Evolutionary conservation across 2,329 filamentous ascomycete genomes (phyloP).

Genomic region (Canariomyces notabilis): DNA sequence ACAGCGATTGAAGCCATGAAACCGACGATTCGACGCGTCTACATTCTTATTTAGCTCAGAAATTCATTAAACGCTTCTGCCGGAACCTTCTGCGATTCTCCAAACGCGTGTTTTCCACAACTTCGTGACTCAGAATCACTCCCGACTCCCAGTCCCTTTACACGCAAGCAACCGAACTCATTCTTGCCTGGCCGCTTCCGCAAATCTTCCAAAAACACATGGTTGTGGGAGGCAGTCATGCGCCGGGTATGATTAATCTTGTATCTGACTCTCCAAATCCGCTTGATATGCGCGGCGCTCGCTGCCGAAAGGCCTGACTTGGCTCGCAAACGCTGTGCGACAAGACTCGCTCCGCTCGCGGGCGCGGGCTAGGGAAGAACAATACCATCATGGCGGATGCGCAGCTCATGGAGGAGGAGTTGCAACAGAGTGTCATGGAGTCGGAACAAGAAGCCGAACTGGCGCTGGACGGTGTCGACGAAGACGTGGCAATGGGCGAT

Average conservation of each 20-base stretch:
- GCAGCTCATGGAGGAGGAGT: constrained; percentile 53
- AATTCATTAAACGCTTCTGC: neutral
- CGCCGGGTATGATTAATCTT: constrained; percentile 16
- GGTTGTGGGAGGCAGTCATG: constrained; percentile 6
- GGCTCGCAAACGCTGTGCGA: constrained; percentile 7
- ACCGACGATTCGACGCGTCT: constrained; percentile 21
- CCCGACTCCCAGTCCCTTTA: neutral
- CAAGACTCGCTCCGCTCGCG: neutral
- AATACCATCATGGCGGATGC: constrained; percentile 41
- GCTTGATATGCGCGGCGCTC: constrained; percentile 20
- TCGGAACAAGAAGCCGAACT: constrained; percentile 42
- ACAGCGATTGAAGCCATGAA: constrained; percentile 3
- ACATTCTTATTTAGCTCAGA: neutral
- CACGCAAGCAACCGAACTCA: constrained; percentile 2
- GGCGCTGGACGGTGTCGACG: constrained; percentile 35
- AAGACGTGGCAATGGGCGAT: constrained; percentile 28
- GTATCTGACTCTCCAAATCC: neutral
- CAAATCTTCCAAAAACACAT: neutral
- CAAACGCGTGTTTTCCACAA: constrained; percentile 16
- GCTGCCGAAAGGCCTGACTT: constrained; percentile 18
- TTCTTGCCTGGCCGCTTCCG: neutral
- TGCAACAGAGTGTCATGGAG: constrained; percentile 50
- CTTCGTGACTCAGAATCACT: neutral
- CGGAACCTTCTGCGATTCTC: neutral
- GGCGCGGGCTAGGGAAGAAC: constrained; percentile 7